A percentile compares a stretch with the other conserved stretches of the same genome.
phyloP scores from a whole-genome alignment of 2,329 filamentous ascomycete species.

The Claviceps sp. region DNA sequence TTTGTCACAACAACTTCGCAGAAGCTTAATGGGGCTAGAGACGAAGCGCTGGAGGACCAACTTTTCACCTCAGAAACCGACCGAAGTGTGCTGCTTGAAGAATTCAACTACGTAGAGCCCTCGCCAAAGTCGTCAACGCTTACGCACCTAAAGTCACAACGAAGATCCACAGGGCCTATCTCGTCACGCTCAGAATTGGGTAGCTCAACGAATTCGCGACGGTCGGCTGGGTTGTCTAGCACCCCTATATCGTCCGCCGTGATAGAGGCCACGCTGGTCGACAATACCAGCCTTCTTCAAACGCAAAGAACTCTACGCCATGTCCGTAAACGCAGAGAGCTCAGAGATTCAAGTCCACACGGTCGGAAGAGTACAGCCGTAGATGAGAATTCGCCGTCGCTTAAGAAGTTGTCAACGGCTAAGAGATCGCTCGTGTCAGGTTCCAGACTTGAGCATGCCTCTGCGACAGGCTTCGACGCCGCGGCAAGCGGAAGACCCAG shows the following conservation, averaged over 20 bases:
- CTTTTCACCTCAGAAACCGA: slow-evolving; percentile 34
- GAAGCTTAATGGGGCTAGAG: slow-evolving; percentile 3
- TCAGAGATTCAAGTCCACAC: slow-evolving; percentile 30
- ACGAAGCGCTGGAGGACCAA: slow-evolving; percentile 31
- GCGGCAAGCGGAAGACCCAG: slow-evolving; percentile 40
- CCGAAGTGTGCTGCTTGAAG: slow-evolving; percentile 32
- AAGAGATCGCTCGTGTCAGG: slow-evolving; percentile 1
- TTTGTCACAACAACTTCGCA: neutral
- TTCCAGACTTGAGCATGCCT: slow-evolving; percentile 22
- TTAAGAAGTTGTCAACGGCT: slow-evolving; percentile 15
- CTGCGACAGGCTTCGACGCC: slow-evolving; percentile 34
- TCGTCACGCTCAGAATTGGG: slow-evolving; percentile 26
- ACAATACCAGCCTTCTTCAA: slow-evolving; percentile 25
- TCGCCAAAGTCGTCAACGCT: slow-evolving; percentile 25
- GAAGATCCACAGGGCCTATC: slow-evolving; percentile 13
- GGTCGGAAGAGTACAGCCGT: slow-evolving; percentile 7
- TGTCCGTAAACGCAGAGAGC: slow-evolving; percentile 39
- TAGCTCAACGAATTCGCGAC: slow-evolving; percentile 29
- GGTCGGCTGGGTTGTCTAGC: slow-evolving; percentile 40
- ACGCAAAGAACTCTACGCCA: slow-evolving; percentile 45
- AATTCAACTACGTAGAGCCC: slow-evolving; percentile 22
- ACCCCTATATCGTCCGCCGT: slow-evolving; percentile 42
- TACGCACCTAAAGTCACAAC: slow-evolving; percentile 10
- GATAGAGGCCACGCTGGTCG: slow-evolving; percentile 44
- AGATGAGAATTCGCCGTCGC: slow-evolving; percentile 7